Percentiles rank a stretch among this genome's conserved stretches.
Conservation (phyloP, 179 eudicot species). For the Kewa caespitosa region DNA sequence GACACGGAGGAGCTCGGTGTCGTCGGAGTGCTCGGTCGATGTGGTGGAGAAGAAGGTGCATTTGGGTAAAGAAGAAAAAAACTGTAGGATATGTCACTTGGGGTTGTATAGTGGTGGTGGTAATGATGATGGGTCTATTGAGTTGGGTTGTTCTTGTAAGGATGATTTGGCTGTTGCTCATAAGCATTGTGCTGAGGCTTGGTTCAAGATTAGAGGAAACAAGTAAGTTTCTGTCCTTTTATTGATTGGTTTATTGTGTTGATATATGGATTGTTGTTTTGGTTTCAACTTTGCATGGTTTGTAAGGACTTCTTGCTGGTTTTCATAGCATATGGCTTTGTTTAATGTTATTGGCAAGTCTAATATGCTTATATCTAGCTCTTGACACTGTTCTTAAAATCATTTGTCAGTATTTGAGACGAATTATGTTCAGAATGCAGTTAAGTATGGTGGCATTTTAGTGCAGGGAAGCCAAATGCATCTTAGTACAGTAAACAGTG, state of each 20-base stretch:
- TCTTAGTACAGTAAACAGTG: neutral
- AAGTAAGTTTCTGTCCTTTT: conserved; percentile 35
- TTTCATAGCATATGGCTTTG: too few species aligned
- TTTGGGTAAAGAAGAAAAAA: conserved; percentile 39
- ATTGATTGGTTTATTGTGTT: neutral
- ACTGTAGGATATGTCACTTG: conserved; percentile 71
- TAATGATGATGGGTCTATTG: conserved; percentile 49
- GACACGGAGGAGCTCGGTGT: conserved; percentile 29
- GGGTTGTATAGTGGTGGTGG: conserved; percentile 32
- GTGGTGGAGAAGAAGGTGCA: conserved; percentile 34
- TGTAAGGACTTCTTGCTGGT: too few species aligned
- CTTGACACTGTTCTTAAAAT: too few species aligned
- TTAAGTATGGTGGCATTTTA: neutral
- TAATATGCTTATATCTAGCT: too few species aligned
- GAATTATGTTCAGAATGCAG: neutral
- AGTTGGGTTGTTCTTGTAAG: conserved; percentile 62
- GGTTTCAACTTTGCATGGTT: neutral
- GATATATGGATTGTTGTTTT: neutral
- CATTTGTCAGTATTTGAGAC: neutral
- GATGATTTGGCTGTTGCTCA: conserved; percentile 65
- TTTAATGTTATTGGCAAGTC: too few species aligned
- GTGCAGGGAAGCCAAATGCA: neutral
- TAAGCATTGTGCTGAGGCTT: conserved; percentile 58
- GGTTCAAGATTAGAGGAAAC: conserved; percentile 69
- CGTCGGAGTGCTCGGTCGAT: conserved; percentile 31